These are phyloP conservation scores for Osmanthus fragrans DNA, from an alignment of 257 asterid species.

Conservation along the genomic window DNA sequence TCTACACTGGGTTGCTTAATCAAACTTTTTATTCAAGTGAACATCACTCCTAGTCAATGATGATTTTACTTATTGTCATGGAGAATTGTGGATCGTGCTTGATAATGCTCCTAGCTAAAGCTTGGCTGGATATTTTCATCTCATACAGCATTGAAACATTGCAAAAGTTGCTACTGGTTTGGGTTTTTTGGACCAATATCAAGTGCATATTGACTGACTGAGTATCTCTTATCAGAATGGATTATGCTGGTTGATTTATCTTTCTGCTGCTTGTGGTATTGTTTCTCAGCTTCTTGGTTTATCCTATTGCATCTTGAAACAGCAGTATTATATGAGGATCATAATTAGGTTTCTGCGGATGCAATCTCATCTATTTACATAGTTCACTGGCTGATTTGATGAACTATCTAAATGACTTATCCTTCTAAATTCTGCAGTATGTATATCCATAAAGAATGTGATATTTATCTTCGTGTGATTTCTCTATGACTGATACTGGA, in stretches of 20 bases:
- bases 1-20: neutral
- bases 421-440: constrained; percentile 35
- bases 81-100: neutral
- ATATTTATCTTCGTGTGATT: constrained; percentile 49
- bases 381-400: constrained; percentile 32
- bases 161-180: constrained; percentile 14
- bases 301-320: constrained; percentile 53
- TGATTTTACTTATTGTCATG: neutral
- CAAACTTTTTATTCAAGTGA: neutral
- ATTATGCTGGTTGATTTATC: constrained; percentile 59
- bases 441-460: constrained; percentile 35
- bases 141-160: constrained; percentile 16
- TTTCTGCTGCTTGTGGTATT: constrained; percentile 55
- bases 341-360: constrained; percentile 41
- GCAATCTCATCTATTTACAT: constrained; percentile 19
- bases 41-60: neutral
- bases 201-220: constrained; percentile 33
- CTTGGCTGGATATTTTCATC: constrained; percentile 23
- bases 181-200: constrained; percentile 24
- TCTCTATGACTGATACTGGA: constrained; percentile 45
- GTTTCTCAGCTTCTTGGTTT: constrained; percentile 51
- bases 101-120: constrained; percentile 21
- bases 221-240: constrained; percentile 60
- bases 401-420: constrained; percentile 28
- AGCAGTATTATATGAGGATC: constrained; percentile 42